Conservation (phyloP, 352 stramenopile genomes). For the Phytophthora pluvialis region DNA sequence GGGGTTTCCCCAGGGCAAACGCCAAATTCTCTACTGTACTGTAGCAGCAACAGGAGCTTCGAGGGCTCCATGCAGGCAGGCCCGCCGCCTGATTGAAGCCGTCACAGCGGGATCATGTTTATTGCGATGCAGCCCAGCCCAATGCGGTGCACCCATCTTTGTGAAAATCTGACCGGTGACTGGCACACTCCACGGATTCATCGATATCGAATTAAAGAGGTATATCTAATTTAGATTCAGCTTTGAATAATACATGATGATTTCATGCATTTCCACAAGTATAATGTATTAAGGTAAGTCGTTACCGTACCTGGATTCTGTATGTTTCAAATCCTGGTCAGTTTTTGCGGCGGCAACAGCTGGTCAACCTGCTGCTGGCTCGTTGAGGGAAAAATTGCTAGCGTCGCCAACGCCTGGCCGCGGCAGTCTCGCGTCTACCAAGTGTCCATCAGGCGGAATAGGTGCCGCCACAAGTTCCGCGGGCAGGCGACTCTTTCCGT, state of each 20-base stretch:
- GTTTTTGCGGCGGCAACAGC: slow-evolving; percentile 1
- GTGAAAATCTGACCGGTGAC: too few relatives aligned
- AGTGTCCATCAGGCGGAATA: neutral
- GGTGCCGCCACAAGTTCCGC: slow-evolving; percentile 17
- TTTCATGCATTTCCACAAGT: too few relatives aligned
- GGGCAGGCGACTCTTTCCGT: slow-evolving; percentile 15
- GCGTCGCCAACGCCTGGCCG: slow-evolving; percentile 6
- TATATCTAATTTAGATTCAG: too few relatives aligned
- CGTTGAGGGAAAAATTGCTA: slow-evolving; percentile 23
- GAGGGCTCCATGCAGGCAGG: too few relatives aligned
- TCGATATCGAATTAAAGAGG: too few relatives aligned
- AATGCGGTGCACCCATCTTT: slow-evolving; percentile 1
- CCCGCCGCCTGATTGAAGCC: too few relatives aligned
- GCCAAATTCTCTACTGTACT: neutral
- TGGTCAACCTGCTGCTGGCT: slow-evolving; percentile 20
- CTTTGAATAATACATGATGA: too few relatives aligned
- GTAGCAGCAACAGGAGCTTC: neutral
- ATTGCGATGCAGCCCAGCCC: neutral
- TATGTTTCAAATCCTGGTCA: neutral
- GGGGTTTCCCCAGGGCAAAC: too few relatives aligned
- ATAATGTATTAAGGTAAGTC: neutral
- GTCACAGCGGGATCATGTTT: neutral
- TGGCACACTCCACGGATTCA: too few relatives aligned
- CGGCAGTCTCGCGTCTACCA: slow-evolving; percentile 6
- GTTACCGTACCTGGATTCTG: neutral